Conservation (phyloP, 208 protist genomes). For the Tritrichomonas foetus region DNA sequence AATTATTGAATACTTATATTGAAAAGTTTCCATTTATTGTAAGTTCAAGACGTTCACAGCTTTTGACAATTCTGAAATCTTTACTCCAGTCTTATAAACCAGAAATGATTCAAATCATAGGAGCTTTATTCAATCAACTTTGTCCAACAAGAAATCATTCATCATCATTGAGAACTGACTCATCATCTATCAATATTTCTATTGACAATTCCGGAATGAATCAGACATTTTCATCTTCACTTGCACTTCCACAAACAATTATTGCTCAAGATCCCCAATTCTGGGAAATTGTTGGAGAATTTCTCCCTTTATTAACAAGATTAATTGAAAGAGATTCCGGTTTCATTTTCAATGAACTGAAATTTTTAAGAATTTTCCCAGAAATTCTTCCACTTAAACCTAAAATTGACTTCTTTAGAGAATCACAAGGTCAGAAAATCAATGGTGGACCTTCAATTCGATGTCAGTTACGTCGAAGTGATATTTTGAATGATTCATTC, state of each 20-base stretch:
- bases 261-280: neutral
- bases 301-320: neutral
- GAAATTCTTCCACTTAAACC: neutral
- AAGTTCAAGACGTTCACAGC: too few relatives aligned
- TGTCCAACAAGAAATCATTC: neutral
- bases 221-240: neutral
- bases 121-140: neutral
- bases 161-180: neutral
- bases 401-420: neutral
- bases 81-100: neutral
- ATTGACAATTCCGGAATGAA: neutral
- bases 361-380: neutral
- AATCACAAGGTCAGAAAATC: neutral
- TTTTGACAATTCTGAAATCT: neutral
- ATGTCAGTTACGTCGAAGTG: neutral
- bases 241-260: neutral
- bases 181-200: neutral
- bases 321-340: neutral
- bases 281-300: neutral
- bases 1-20: too few relatives aligned
- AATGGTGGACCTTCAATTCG: neutral
- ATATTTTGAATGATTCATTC: slow-evolving; percentile 19
- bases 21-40: too few relatives aligned
- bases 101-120: neutral
- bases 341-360: neutral